Conservation (phyloP, 345 rosid species). For the Linum trigynum region DNA sequence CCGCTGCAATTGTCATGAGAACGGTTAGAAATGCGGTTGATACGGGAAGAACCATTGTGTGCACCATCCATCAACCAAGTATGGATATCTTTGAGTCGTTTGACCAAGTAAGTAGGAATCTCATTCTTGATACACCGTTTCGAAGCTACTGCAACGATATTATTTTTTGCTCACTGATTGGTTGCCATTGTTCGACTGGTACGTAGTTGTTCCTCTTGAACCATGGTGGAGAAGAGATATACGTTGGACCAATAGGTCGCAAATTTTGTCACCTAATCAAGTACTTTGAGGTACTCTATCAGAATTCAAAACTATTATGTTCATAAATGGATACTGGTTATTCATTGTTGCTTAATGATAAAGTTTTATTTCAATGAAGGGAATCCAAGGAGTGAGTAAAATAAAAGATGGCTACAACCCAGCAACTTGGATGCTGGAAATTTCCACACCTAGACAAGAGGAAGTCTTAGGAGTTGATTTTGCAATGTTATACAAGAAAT, state of each 20-base stretch:
- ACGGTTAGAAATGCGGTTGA: slow-evolving; percentile 5
- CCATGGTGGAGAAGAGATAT: slow-evolving; percentile 2
- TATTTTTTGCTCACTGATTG: not conserved
- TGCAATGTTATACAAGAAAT: not conserved
- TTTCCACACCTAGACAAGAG: not conserved
- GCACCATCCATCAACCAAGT: too few species aligned
- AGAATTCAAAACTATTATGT: too few species aligned
- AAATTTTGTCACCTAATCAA: not conserved
- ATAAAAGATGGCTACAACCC: not conserved
- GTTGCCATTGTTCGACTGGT: too few species aligned
- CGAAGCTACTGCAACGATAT: not conserved
- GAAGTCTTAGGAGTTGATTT: not conserved
- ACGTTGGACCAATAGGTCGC: not conserved
- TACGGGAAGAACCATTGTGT: too few species aligned
- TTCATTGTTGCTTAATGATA: not conserved
- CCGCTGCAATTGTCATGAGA: slow-evolving; percentile 19
- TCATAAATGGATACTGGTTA: not conserved
- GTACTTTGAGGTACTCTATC: not conserved
- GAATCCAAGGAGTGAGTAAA: slow-evolving; percentile 2
- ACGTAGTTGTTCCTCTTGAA: not conserved
- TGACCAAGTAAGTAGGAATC: not conserved
- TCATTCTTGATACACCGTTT: not conserved
- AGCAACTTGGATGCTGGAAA: slow-evolving; percentile 8
- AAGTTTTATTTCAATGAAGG: not conserved
- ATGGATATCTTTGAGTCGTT: not conserved